These are phyloP conservation scores for Phoenix roebelenii DNA, from an alignment of 176 grass and related monocot species.

Conservation along the genomic window DNA sequence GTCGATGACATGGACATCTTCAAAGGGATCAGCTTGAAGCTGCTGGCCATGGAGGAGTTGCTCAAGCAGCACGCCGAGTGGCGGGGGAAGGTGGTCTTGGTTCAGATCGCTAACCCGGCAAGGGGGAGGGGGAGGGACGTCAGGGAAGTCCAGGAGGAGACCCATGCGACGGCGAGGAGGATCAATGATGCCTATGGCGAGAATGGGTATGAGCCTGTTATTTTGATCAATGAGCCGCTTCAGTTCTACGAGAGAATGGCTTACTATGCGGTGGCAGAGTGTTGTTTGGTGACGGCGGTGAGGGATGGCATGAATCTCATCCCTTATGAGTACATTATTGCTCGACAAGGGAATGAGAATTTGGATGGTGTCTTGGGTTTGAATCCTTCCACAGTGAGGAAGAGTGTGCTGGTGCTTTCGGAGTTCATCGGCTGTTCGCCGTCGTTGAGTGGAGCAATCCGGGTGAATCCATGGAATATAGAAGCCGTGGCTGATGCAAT, in stretches of 20 bases:
- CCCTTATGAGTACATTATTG: slow-evolving; percentile 95
- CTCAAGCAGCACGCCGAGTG: slow-evolving; percentile 72
- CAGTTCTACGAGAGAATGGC: slow-evolving; percentile 78
- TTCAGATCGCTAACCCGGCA: slow-evolving; percentile 82
- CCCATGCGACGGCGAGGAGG: slow-evolving; percentile 50
- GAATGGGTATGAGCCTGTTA: slow-evolving; percentile 58
- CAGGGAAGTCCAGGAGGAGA: slow-evolving; percentile 64
- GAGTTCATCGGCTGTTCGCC: slow-evolving; percentile 98
- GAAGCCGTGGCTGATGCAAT: slow-evolving; percentile 76
- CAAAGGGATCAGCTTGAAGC: slow-evolving; percentile 91
- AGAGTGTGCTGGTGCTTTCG: slow-evolving; percentile 91
- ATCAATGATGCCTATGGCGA: slow-evolving; percentile 71
- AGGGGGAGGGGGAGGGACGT: slow-evolving; percentile 70
- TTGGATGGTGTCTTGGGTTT: too few relatives aligned
- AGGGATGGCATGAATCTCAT: slow-evolving; percentile 98
- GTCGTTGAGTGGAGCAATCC: slow-evolving; percentile 83
- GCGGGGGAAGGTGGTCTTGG: slow-evolving; percentile 67
- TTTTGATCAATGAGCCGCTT: slow-evolving; percentile 49
- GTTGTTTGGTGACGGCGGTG: slow-evolving; percentile 54
- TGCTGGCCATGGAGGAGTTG: slow-evolving; percentile 94
- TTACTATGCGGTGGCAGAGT: slow-evolving; percentile 55
- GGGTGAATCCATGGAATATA: slow-evolving; percentile 89
- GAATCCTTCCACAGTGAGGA: slow-evolving; percentile 18
- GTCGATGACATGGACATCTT: slow-evolving; percentile 99
- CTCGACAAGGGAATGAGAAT: slow-evolving; percentile 40